These are phyloP conservation scores for Odontarrhena argentea DNA, from an alignment of 345 rosid genomes.

Conservation along the genomic window DNA sequence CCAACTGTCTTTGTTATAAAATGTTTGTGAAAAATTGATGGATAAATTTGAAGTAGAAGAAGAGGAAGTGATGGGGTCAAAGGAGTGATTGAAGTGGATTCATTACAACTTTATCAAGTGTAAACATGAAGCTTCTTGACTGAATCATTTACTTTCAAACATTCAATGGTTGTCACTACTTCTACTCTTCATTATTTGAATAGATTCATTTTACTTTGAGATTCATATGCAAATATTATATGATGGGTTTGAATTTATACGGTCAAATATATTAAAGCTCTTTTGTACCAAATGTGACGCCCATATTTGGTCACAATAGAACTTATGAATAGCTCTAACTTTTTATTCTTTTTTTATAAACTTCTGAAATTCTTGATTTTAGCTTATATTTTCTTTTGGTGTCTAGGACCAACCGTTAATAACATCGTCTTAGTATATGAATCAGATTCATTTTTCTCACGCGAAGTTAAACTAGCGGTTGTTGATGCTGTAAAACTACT, in stretches of 20 bases:
- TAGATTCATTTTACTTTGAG: conserved; percentile 9
- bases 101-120: conserved; percentile 27
- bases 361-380: too few species aligned
- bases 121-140: conserved; percentile 40
- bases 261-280: not conserved
- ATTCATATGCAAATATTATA: not conserved
- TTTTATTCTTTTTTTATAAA: too few species aligned
- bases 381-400: too few species aligned
- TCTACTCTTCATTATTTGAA: conserved; percentile 8
- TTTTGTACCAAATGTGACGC: conserved; percentile 3
- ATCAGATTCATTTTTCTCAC: too few species aligned
- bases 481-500: too few species aligned
- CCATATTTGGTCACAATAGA: not conserved
- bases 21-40: conserved; percentile 20
- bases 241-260: not conserved
- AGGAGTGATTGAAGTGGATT: conserved; percentile 36
- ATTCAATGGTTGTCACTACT: conserved; percentile 28
- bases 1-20: conserved; percentile 20
- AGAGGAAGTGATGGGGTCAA: conserved; percentile 38
- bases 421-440: too few species aligned
- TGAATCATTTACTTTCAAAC: conserved; percentile 37
- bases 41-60: conserved; percentile 15
- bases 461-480: too few species aligned
- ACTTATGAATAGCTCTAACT: not conserved
- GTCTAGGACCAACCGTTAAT: too few species aligned